Conservation (phyloP, 331 rosid species). For the Phaseolus coccineus region DNA sequence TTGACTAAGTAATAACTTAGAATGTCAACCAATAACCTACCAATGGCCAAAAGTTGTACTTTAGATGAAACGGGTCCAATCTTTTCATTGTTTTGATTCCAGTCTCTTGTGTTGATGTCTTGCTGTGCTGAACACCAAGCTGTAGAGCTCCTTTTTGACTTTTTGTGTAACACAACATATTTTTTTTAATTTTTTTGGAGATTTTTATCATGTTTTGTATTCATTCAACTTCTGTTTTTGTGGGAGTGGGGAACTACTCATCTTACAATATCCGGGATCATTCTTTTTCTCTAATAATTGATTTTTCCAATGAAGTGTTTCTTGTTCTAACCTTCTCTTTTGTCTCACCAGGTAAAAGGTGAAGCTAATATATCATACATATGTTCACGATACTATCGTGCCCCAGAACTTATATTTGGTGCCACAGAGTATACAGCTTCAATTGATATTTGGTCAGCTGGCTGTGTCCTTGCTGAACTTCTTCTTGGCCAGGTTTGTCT, state of each 20-base stretch:
- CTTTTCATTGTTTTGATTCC: not conserved
- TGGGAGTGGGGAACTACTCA: not conserved
- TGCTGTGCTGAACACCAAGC: not conserved
- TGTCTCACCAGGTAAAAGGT: conserved; percentile 72
- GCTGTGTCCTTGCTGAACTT: conserved; percentile 97
- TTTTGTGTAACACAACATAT: conserved; percentile 6
- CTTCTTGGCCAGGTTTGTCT: conserved; percentile 88
- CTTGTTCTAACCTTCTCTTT: conserved; percentile 28
- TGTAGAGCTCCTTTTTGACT: not conserved
- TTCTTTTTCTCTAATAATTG: not conserved
- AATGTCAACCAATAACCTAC: conserved; percentile 14
- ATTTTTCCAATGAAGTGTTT: conserved; percentile 36
- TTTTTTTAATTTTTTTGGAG: not conserved
- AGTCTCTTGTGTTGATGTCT: conserved; percentile 1
- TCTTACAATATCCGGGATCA: not conserved
- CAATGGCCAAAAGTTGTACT: not conserved
- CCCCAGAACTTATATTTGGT: conserved; percentile 96
- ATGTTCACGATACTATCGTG: conserved; percentile 96
- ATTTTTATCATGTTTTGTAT: conserved; percentile 9
- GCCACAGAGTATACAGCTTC: conserved; percentile 95
- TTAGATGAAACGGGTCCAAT: not conserved
- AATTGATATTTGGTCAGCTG: conserved; percentile 98
- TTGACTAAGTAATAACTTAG: not conserved
- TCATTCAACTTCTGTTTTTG: conserved; percentile 29
- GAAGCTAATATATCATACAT: conserved; percentile 93